A percentile compares a stretch with the other conserved stretches of the same genome.
Evolutionary conservation across 1,284 basidiomycete genomes (phyloP).

Genomic region (Ustilago shanxiensis): DNA sequence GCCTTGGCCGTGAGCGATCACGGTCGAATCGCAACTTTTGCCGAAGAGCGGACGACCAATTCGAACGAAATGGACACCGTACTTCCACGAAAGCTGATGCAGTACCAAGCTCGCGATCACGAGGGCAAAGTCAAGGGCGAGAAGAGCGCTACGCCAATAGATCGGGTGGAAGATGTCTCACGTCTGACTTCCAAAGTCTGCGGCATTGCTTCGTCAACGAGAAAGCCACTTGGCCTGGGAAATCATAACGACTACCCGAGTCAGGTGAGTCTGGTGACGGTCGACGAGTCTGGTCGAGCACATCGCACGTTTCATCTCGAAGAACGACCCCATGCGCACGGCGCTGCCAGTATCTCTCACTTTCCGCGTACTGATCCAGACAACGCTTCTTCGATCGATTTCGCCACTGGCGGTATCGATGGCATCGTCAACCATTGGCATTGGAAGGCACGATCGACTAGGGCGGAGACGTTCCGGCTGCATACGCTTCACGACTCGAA

Average conservation of each 20-base stretch:
- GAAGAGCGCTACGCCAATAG: conserved; percentile 19
- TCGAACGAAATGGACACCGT: background rate
- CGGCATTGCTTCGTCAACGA: conserved; percentile 44
- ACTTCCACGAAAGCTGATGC: conserved; percentile 19
- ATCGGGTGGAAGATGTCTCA: conserved; percentile 35
- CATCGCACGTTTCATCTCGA: conserved; percentile 40
- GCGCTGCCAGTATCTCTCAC: conserved; percentile 32
- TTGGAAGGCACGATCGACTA: conserved; percentile 22
- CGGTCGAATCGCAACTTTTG: conserved; percentile 24
- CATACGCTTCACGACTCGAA: conserved; percentile 39
- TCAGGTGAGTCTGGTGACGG: conserved; percentile 44
- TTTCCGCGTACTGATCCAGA: conserved; percentile 37
- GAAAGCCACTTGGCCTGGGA: conserved; percentile 29
- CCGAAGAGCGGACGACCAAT: background rate
- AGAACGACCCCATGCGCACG: conserved; percentile 33
- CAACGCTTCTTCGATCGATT: conserved; percentile 33
- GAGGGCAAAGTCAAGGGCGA: conserved; percentile 16
- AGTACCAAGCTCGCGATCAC: conserved; percentile 10
- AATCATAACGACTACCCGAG: conserved; percentile 31
- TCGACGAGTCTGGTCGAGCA: conserved; percentile 15
- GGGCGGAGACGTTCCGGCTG: conserved; percentile 18
- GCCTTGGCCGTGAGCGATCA: conserved; percentile 30
- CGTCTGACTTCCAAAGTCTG: conserved; percentile 45
- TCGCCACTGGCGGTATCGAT: conserved; percentile 49
- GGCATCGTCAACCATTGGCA: conserved; percentile 48